These are phyloP conservation scores for Boletus subparvulus DNA, from an alignment of 768 basidiomycete species.

Conservation along the genomic window DNA sequence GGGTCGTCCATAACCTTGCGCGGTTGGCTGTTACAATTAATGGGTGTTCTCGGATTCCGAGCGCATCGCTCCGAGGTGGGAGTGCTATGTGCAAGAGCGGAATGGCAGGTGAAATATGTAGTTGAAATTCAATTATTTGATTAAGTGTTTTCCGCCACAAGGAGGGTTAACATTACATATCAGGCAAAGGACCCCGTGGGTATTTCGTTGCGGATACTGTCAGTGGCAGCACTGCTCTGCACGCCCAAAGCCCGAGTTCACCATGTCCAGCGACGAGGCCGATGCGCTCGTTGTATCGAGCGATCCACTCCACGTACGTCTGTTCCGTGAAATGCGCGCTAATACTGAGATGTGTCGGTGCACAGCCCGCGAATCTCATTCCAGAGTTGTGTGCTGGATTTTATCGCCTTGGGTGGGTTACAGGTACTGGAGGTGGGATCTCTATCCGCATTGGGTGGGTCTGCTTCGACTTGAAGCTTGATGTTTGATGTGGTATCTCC, in stretches of 20 bases:
- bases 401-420: slow-evolving; percentile 89
- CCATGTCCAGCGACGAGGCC: slow-evolving; percentile 24
- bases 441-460: slow-evolving; percentile 68
- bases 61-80: too few relatives aligned
- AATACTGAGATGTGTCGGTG: neutral
- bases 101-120: too few relatives aligned
- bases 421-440: slow-evolving; percentile 84
- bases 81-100: too few relatives aligned
- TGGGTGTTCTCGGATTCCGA: too few relatives aligned
- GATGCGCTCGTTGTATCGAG: slow-evolving; percentile 58
- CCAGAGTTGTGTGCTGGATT: slow-evolving; percentile 82
- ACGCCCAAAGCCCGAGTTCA: neutral
- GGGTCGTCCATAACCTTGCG: too few relatives aligned
- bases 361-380: slow-evolving; percentile 87
- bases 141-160: too few relatives aligned
- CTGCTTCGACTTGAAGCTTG: neutral
- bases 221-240: too few relatives aligned
- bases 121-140: too few relatives aligned
- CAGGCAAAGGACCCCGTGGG: too few relatives aligned
- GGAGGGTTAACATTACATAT: too few relatives aligned
- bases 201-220: too few relatives aligned
- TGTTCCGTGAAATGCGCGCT: neutral
- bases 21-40: too few relatives aligned
- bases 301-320: slow-evolving; percentile 61
- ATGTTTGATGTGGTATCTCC: neutral